Evolutionary conservation across 495 filamentous ascomycete genomes (phyloP), one percentile per base, ranked within the genome.

Genomic region (Penicillium odoratum): DNA sequence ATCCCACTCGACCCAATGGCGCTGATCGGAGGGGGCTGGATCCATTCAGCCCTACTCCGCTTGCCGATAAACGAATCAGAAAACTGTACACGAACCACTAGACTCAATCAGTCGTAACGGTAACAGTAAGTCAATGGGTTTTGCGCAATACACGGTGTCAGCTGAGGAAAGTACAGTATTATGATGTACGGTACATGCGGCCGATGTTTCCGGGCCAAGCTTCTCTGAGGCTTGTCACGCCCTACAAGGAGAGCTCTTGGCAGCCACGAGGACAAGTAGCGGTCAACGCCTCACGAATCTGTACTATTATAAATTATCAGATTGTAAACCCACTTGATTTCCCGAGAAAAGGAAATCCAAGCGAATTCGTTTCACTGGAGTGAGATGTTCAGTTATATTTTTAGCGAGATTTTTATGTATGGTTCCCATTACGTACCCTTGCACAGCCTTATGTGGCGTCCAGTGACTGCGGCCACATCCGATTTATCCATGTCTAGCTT

Each of bases 141-240:
- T 42, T 21, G 31, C 48, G 56, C 36, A 26, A 49, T 49, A 60
- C 53, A 56, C 53, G 53, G 34, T 58, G 51, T 34, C 33, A 50
- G 43, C 36, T 54, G 45, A 43, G 36, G 30, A 36, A 34, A n/a
- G n/a, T n/a, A n/a, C n/a, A n/a, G 43, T 46, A 46, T 38, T 9
- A 38, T 34, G 13, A 45, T 53, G 46, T 43, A 43, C 38, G 44
- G 43, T 47, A 11, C 40, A 42, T 25, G 13, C 33, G 34, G 16
- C 58, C 55, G 61, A 31, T 10, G 47, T 43, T 52, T 21, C 56
- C 62, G 66, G 66, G 69, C 69, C 63, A 72, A 72, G 69, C 65
- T 63, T 70, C 58, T 58, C 59, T 53, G 59, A 72, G 59, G 69
- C 67, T 70, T 72, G 69, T 65, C 28, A 31, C 55, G 65, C 66